A percentile compares a stretch with the other conserved stretches of the same genome.
phyloP scores from a whole-genome alignment of 768 basidiomycete species.

The Brasilioporus rufonigricans region DNA sequence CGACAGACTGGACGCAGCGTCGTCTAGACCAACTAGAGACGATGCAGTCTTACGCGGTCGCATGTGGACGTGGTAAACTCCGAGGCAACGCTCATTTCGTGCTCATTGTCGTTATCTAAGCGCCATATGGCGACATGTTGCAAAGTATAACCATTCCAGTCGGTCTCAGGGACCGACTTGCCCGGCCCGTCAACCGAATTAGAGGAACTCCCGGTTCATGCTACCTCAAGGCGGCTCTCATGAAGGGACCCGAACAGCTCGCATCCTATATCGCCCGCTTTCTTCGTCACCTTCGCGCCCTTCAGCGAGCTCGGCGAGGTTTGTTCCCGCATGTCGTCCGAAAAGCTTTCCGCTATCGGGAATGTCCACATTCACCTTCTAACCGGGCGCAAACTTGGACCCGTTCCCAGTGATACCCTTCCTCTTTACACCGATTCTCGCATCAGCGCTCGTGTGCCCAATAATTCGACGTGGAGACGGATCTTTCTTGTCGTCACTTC shows the following conservation, averaged over 20 bases:
- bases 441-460: background rate
- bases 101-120: constrained; percentile 12
- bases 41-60: background rate
- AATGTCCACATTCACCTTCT: background rate
- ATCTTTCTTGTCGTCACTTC: constrained; percentile 6
- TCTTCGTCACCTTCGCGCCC: background rate
- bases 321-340: constrained; percentile 3
- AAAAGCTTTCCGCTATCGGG: background rate
- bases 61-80: background rate
- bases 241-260: background rate
- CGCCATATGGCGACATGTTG: background rate
- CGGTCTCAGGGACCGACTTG: too few relatives aligned
- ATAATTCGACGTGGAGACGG: constrained; percentile 13
- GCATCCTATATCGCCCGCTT: too few relatives aligned
- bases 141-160: background rate
- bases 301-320: background rate
- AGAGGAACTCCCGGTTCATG: background rate
- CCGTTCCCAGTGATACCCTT: constrained; percentile 8
- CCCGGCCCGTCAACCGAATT: background rate
- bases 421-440: constrained; percentile 16
- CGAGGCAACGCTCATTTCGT: background rate
- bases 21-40: background rate
- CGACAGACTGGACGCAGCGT: constrained; percentile 16
- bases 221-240: background rate
- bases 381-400: too few relatives aligned